These are phyloP conservation scores for Euphorbia celastroides DNA, from an alignment of 441 rosid species.

Conservation along the genomic window DNA sequence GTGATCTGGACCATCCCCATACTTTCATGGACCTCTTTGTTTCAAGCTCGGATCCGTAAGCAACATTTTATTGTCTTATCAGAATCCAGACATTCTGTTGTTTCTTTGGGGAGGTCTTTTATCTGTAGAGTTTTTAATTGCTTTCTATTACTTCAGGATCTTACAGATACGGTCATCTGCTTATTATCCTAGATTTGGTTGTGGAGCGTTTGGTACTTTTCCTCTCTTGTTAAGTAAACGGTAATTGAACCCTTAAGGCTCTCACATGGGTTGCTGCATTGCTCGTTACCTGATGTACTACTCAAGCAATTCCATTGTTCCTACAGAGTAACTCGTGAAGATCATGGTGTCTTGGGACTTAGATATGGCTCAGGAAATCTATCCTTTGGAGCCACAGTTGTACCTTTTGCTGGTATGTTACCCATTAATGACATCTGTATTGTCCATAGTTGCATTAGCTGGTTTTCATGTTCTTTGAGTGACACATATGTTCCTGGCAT, in stretches of 20 bases:
- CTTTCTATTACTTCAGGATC: slow-evolving; percentile 41
- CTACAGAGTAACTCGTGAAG: slow-evolving; percentile 47
- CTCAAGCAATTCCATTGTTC: slow-evolving; percentile 15
- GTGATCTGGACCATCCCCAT: slow-evolving; percentile 82
- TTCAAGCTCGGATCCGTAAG: slow-evolving; percentile 78
- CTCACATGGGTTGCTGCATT: slow-evolving; percentile 1
- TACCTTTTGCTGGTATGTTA: slow-evolving; percentile 56
- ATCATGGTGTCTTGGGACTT: slow-evolving; percentile 70
- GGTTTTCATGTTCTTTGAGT: slow-evolving; percentile 1
- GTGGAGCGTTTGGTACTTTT: slow-evolving; percentile 75
- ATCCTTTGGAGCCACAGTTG: slow-evolving; percentile 63
- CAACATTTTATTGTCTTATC: neutral
- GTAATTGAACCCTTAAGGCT: slow-evolving; percentile 26
- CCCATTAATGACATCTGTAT: neutral
- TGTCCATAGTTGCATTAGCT: too few species aligned
- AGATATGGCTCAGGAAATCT: slow-evolving; percentile 75
- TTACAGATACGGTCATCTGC: slow-evolving; percentile 64
- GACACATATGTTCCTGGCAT: neutral
- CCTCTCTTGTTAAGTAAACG: slow-evolving; percentile 54
- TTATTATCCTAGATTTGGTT: slow-evolving; percentile 66
- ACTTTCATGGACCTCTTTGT: slow-evolving; percentile 81
- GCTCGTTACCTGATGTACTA: slow-evolving; percentile 12
- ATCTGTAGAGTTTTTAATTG: slow-evolving; percentile 14
- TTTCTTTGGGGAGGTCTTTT: neutral
- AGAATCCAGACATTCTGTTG: neutral